phyloP scores from a whole-genome alignment of 2,329 filamentous ascomycete genomes.

The Fusarium sp. region DNA sequence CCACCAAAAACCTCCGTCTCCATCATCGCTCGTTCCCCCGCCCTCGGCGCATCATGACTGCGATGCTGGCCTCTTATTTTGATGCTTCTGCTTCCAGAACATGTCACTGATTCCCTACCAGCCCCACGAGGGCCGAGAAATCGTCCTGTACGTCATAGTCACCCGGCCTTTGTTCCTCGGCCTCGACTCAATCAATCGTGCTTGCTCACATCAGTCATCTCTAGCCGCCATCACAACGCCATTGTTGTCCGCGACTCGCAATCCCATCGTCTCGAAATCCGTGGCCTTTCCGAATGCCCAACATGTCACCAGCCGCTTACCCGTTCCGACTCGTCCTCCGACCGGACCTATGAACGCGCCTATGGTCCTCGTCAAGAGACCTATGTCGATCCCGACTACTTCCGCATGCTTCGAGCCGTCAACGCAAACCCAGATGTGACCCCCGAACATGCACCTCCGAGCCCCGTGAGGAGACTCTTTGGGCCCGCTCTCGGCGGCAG shows the following conservation, averaged over 20 bases:
- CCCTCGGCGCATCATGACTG: slow-evolving; percentile 39
- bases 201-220: slow-evolving; percentile 29
- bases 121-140: slow-evolving; percentile 80
- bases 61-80: slow-evolving; percentile 39
- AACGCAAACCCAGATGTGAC: slow-evolving; percentile 60
- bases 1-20: slow-evolving; percentile 12
- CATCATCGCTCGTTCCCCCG: slow-evolving; percentile 26
- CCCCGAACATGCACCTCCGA: slow-evolving; percentile 63
- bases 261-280: slow-evolving; percentile 88
- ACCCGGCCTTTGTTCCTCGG: slow-evolving; percentile 12
- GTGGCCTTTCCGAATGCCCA: slow-evolving; percentile 86
- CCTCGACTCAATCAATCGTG: background rate
- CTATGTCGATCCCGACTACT: slow-evolving; percentile 94
- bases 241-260: slow-evolving; percentile 92
- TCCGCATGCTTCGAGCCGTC: slow-evolving; percentile 86
- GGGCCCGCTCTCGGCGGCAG: slow-evolving; percentile 58
- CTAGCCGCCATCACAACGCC: slow-evolving; percentile 90
- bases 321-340: slow-evolving; percentile 60
- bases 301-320: slow-evolving; percentile 85
- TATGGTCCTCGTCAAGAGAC: slow-evolving; percentile 65
- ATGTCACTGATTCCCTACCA: slow-evolving; percentile 85
- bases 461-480: slow-evolving; percentile 69
- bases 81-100: slow-evolving; percentile 38
- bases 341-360: slow-evolving; percentile 65
- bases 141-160: slow-evolving; percentile 79